A percentile compares a stretch with the other conserved stretches of the same genome.
Evolutionary conservation across 441 rosid genomes (phyloP).

Genomic region (Kokia cookei): DNA sequence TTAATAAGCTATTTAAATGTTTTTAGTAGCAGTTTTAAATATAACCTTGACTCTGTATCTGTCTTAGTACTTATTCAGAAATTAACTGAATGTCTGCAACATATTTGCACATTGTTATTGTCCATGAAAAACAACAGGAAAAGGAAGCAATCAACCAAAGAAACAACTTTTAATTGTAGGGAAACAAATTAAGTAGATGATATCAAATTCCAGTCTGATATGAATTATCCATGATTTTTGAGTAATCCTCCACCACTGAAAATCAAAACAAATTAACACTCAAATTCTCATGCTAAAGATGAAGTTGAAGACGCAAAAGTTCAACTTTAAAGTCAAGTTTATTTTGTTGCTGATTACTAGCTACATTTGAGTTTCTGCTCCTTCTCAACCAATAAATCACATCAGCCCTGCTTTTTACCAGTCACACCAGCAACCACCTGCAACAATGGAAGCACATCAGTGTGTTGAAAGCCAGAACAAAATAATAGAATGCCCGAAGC

Average conservation of each 20-base stretch:
- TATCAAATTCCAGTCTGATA: neutral
- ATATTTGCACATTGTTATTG: neutral
- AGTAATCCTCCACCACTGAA: neutral
- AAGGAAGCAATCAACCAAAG: neutral
- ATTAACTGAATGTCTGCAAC: neutral
- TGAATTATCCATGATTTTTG: neutral
- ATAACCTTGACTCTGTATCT: neutral
- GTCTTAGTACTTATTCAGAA: neutral
- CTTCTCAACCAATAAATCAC: neutral
- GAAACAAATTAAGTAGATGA: neutral
- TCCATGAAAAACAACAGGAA: neutral
- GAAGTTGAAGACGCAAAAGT: neutral
- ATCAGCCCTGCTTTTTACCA: constrained; percentile 57
- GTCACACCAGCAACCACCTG: constrained; percentile 89
- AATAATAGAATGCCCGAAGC: neutral
- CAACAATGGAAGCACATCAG: constrained; percentile 13
- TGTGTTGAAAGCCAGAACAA: neutral
- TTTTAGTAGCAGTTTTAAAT: neutral
- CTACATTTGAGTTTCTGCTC: constrained; percentile 1
- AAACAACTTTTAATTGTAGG: neutral
- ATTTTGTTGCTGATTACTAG: constrained; percentile 28
- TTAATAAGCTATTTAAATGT: neutral
- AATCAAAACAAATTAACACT: neutral
- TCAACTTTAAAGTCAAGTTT: constrained; percentile 26
- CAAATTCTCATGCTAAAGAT: neutral